Conservation (phyloP, 2,329 filamentous ascomycete genomes). For the Paracamarosporium sp. region DNA sequence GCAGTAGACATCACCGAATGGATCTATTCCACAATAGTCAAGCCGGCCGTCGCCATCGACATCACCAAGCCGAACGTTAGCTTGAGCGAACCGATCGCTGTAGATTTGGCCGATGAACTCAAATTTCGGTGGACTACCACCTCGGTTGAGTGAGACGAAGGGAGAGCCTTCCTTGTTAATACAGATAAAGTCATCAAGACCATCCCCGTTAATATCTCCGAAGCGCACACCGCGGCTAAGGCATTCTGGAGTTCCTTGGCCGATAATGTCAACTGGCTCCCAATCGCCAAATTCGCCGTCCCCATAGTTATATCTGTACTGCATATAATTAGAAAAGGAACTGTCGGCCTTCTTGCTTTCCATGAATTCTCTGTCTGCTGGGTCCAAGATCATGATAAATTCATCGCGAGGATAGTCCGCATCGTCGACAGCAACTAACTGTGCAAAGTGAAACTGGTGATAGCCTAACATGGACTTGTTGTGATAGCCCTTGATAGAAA, state of each 20-base stretch:
- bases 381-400: background rate
- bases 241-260: background rate
- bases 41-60: conserved; percentile 42
- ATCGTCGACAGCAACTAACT: background rate
- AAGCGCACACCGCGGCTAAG: background rate
- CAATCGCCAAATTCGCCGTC: background rate
- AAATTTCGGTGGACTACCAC: conserved; percentile 27
- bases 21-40: conserved; percentile 20
- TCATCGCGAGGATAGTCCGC: background rate
- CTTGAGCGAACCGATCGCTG: conserved; percentile 1
- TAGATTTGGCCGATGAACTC: conserved; percentile 22
- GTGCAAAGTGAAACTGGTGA: background rate
- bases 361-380: background rate
- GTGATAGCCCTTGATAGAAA: background rate
- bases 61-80: conserved; percentile 37
- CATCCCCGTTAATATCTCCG: background rate
- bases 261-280: background rate
- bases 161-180: background rate
- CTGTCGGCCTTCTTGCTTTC: background rate
- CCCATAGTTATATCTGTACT: background rate
- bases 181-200: background rate
- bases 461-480: background rate
- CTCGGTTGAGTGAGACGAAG: conserved; percentile 23
- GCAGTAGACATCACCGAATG: conserved; percentile 27
- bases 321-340: background rate